A percentile compares a stretch with the other conserved stretches of the same genome.
These are phyloP conservation scores for Pseudopediastrum boryanum DNA, from an alignment of 139 green algal species.

Conservation along the genomic window DNA sequence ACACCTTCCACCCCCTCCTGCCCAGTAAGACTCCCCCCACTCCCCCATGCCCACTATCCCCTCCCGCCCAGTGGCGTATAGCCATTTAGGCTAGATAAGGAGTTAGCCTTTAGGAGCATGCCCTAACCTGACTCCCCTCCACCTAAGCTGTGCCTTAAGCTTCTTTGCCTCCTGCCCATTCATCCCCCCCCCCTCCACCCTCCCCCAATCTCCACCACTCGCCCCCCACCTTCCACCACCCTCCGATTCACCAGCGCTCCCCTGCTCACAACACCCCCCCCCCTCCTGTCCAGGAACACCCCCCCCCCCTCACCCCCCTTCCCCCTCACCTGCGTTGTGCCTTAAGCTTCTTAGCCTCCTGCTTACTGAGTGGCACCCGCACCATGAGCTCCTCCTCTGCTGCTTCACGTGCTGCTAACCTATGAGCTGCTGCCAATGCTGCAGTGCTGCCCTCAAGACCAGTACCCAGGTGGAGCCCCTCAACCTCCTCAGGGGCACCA, in stretches of 20 bases:
- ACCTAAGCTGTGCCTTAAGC: neutral
- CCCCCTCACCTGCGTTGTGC: slow-evolving; percentile 33
- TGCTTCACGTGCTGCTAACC: slow-evolving; percentile 73
- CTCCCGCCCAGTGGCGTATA: too few relatives aligned
- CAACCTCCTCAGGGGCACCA: slow-evolving; percentile 84
- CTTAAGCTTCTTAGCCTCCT: slow-evolving; percentile 83
- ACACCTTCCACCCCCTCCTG: slow-evolving; percentile 7
- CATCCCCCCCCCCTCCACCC: slow-evolving; percentile 29
- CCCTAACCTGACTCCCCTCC: neutral
- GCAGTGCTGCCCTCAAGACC: slow-evolving; percentile 44
- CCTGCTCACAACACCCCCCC: too few relatives aligned
- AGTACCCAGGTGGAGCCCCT: slow-evolving; percentile 13
- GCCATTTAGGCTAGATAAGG: too few relatives aligned
- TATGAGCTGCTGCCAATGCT: slow-evolving; percentile 62
- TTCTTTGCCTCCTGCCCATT: neutral
- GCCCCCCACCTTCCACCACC: too few relatives aligned
- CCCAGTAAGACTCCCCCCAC: too few relatives aligned
- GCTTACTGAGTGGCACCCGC: slow-evolving; percentile 81
- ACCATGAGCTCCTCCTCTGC: slow-evolving; percentile 93
- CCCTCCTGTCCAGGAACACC: too few relatives aligned
- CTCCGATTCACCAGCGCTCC: neutral
- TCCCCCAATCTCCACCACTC: too few relatives aligned
- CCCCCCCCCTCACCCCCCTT: too few relatives aligned
- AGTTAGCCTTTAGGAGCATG: too few relatives aligned
- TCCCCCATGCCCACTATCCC: too few relatives aligned